Conservation (phyloP, 2,329 filamentous ascomycete species). For the Colletotrichum navitas region DNA sequence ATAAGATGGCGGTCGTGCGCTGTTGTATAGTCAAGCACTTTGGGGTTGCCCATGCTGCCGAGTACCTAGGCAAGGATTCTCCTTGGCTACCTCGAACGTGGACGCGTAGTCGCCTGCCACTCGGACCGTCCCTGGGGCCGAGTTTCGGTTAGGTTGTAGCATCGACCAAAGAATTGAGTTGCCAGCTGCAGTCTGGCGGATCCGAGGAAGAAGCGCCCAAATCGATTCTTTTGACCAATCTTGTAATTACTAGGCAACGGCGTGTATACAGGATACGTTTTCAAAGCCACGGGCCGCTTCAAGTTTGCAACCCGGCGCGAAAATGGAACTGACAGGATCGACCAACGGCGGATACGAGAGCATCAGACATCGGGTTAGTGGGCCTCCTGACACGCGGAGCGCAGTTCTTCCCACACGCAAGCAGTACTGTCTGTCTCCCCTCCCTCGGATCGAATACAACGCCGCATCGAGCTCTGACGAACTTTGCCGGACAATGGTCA, state of each 20-base stretch:
- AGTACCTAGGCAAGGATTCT: conserved; percentile 12
- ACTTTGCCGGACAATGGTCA: conserved; percentile 5
- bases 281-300: background rate
- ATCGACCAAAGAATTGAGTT: conserved; percentile 13
- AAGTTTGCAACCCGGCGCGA: conserved; percentile 26
- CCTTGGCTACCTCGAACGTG: conserved; percentile 36
- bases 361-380: conserved; percentile 13
- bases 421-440: background rate
- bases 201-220: background rate
- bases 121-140: conserved; percentile 18
- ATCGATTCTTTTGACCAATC: background rate
- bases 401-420: background rate
- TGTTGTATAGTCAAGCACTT: conserved; percentile 20
- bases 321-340: conserved; percentile 14
- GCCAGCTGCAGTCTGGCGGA: conserved; percentile 4
- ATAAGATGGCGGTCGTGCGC: conserved; percentile 15
- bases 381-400: conserved; percentile 8
- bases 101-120: conserved; percentile 38
- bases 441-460: conserved; percentile 20
- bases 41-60: conserved; percentile 6
- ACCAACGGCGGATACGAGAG: no score
- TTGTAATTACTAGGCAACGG: background rate
- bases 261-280: background rate
- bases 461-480: conserved; percentile 20
- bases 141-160: conserved; percentile 4